These are phyloP conservation scores for Sarocladiaceae sp. DNA, from an alignment of 2,329 filamentous ascomycete species.

Conservation along the genomic window DNA sequence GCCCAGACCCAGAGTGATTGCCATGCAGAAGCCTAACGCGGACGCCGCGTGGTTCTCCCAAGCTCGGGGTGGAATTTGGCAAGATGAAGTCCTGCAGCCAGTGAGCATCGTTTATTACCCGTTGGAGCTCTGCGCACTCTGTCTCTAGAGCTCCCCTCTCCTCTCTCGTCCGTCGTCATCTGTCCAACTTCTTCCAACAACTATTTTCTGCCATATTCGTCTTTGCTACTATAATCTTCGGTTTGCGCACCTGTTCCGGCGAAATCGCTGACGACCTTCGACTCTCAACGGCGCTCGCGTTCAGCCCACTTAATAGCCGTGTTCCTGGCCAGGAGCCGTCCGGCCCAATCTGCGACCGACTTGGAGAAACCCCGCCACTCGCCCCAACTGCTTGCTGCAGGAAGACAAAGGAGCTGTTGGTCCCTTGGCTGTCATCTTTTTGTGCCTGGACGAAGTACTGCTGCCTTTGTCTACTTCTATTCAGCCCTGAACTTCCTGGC, in stretches of 20 bases:
- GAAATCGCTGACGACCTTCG: not conserved
- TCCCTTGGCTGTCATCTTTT: not conserved
- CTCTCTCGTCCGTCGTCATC: constrained; percentile 9
- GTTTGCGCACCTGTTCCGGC: not conserved
- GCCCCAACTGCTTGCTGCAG: constrained; percentile 4
- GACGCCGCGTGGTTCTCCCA: not conserved
- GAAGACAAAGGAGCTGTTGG: constrained; percentile 7
- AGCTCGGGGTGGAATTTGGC: not conserved
- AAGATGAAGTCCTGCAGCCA: constrained; percentile 2
- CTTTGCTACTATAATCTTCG: not conserved
- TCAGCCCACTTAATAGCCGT: constrained; percentile 9
- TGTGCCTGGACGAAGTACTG: not conserved
- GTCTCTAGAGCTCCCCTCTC: constrained; percentile 2
- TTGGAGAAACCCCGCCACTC: constrained; percentile 10
- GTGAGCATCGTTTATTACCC: constrained; percentile 6
- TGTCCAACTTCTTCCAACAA: not conserved
- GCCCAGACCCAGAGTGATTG: not conserved
- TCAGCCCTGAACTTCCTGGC: no score
- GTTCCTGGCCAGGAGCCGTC: constrained; percentile 11
- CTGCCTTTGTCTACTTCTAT: not conserved
- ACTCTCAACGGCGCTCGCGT: not conserved
- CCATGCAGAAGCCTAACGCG: not conserved
- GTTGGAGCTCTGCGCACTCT: not conserved
- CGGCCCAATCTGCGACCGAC: constrained; percentile 18
- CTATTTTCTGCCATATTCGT: not conserved